Evolutionary conservation across 164 flowering plant species (phyloP), one percentile per base, ranked within the genome.

Genomic region (grape (Vitis vinifera)): DNA sequence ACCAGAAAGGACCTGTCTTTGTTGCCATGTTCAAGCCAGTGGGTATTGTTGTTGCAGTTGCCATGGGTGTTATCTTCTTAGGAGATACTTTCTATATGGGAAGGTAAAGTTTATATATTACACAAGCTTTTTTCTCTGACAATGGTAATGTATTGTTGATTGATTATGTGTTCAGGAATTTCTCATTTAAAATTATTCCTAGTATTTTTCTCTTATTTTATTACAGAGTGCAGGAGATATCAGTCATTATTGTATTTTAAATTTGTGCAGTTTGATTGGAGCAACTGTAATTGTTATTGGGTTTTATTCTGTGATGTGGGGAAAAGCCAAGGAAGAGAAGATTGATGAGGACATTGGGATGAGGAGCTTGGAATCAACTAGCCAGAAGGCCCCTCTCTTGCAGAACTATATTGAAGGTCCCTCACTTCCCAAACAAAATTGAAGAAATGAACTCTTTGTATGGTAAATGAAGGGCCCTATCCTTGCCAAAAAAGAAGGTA

Each of bases 241-340:
- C 19, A 3, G 19, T 23, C 51, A 51, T 13, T 56, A 51, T 68
- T 60, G 13, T 30, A 13, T 44, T 62, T 12, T 17, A 37, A 29
- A 16, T 23, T 58, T 48, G 8, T 77, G 82, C 85, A 88, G 91
- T 74, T 76, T 88, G 73, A 8, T 88, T 52, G 91, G 91, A 73
- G 78, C 84, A 29, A 61, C 68, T 16, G 68, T 83, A 15, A 82
- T 86, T 48, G 79, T 85, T 19, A 58, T 65, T 59, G 90, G 92
- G 10, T 85, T 88, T 70, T 85, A 87, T 69, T 70, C 77, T 29
- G 89, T 88, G 59, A 79, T 88, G 80, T 86, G 92, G 92, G 90
- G 88, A 48, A 85, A 85, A 69, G 78, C 83, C 58, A 83, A 81
- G 70, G 92, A 88, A 63, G 51, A 30, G 52, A 74, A 78, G 70